Evolutionary conservation across 2,329 filamentous ascomycete genomes (phyloP), one percentile per base, ranked within the genome.

Genomic region (Pseudodiploospora longispora): DNA sequence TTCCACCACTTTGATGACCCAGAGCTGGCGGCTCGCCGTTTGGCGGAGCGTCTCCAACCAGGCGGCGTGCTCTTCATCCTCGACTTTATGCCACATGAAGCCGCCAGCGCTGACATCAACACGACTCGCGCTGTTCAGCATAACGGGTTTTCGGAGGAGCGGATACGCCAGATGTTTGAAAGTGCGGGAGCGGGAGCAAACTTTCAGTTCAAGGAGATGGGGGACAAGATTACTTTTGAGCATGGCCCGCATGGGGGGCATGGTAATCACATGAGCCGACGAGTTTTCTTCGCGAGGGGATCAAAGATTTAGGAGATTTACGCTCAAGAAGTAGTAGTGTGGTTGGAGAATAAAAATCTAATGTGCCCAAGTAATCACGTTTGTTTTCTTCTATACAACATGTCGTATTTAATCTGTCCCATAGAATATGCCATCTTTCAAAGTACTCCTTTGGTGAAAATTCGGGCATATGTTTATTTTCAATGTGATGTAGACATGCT

Each of bases 1-100:
- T 75, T 82, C 50, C 82, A 85, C 60, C 83, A 87, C 59, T 83
- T 87, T 44, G 75, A 78, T 48, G 71, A 87, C 54, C 78, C 83
- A 4, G 68, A 67, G 2, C 64, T 81, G 30, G 78, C 80, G 0
- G 73, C 83, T 5, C 65, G 65, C 49, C 69, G 75, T 39, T 65
- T 90, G 32, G 76, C 71, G 4, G 69, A 77, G 56, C 74, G 84
- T 7, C 65, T 90, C 47, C 75, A 72, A 50, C 73, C 75, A 3
- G 83, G 82, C 4, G 85, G 85, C 8, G 75, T 81, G 1, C 66
- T 87, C 37, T 64, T 87, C 40, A 76, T 89, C 43, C 66, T 83
- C 38, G 85, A 89, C 56, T 82, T 88, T 47, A 55, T 84, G 12
- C 68, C 78, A 6, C 77, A 83, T 51, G 69, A 52, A 38, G 59